Evolutionary conservation across 1,139 yeast species (phyloP), one percentile per base, ranked within the genome.

Genomic region (Meyerozyma elateridarum): DNA sequence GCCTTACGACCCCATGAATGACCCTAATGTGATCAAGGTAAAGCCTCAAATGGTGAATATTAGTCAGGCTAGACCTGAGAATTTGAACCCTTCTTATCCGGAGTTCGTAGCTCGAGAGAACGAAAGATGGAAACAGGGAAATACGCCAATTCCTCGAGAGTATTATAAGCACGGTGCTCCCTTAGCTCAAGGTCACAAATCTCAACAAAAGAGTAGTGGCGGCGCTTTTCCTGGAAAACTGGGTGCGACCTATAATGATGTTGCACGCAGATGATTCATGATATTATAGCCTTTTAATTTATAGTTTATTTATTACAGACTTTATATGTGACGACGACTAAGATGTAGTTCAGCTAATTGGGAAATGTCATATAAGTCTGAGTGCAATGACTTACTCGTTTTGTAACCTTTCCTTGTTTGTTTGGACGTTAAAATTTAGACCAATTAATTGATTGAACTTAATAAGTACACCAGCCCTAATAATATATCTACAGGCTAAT

Each of bases 31-130:
- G 3, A 51, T 48, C 34, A 51, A 47, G 28, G 59, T 64, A 4
- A 45, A 59, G 4, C 68, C 71, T 2, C 61, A 60, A 24, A 36
- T 48, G 36, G 69, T 64, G 13, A 60, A 66, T 37, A 67, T 67
- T 13, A 38, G 61, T 4, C 51, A 46, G 30, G 58, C 70, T 1
- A 59, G 59, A 14, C 64, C 67, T 1, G 53, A 59, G 29, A 62
- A 64, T 35, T 44, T 63, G 31, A 56, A 64, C 28, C 69, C 70
- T 0, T 54, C 64, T 3, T 66, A 64, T 38, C 63, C 48, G 20
- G 58, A 61, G 35, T 67, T 51, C 36, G 48, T 54, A 20, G 44
- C 45, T 25, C 44, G 58, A n/a, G 70, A 67, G 29, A 56, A 56
- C 33, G 54, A 59, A 35, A 42, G 69, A 20, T 42, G 56, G 20